phyloP scores from a whole-genome alignment of 2,329 filamentous ascomycete genomes.

The Aspergillus tubingensis region DNA sequence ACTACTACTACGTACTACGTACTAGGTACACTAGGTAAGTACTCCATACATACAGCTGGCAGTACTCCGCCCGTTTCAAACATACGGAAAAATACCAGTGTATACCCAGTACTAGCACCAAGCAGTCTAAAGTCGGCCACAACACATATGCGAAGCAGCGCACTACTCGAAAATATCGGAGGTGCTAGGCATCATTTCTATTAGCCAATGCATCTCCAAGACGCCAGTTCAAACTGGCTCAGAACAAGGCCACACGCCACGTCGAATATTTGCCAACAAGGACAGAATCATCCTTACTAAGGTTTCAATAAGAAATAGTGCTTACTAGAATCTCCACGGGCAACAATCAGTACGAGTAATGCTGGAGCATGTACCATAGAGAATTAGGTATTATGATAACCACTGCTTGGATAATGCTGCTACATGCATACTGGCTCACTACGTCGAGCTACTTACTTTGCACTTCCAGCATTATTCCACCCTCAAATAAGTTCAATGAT shows the following conservation, averaged over 20 bases:
- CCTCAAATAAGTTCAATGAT: neutral
- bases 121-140: neutral
- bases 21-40: neutral
- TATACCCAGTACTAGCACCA: neutral
- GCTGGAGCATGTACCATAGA: no score
- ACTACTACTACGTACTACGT: neutral
- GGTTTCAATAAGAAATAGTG: neutral
- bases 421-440: no score
- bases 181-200: neutral
- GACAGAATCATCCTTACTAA: neutral
- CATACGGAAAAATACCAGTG: neutral
- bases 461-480: neutral
- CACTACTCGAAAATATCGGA: neutral
- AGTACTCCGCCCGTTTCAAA: neutral
- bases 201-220: neutral
- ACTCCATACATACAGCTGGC: neutral
- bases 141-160: neutral
- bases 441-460: no score
- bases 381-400: neutral
- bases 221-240: neutral
- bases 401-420: no score
- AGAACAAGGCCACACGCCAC: neutral
- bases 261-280: neutral
- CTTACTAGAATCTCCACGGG: neutral
- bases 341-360: neutral